These are phyloP conservation scores for Aspergillus costaricaensis DNA, from an alignment of 2,329 filamentous ascomycete genomes.

Conservation along the genomic window DNA sequence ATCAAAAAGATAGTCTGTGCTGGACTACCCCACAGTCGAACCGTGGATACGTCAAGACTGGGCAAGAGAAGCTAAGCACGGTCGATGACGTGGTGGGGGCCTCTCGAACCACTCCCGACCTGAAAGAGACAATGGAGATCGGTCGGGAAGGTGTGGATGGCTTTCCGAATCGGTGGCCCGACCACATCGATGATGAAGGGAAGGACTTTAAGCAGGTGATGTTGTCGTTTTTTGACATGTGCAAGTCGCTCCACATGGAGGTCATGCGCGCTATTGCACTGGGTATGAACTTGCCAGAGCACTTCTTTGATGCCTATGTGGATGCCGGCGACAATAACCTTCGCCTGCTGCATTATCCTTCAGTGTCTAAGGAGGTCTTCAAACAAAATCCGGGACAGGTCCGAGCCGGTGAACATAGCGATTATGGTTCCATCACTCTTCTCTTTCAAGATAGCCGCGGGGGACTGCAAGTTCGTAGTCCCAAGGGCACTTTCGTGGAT, in stretches of 20 bases:
- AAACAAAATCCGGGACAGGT: constrained; percentile 68
- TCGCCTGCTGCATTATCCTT: constrained; percentile 75
- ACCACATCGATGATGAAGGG: constrained; percentile 54
- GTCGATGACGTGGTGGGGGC: constrained; percentile 56
- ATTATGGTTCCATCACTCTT: constrained; percentile 58
- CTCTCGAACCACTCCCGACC: constrained; percentile 53
- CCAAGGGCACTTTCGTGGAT: constrained; percentile 76
- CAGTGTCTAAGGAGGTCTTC: constrained; percentile 67
- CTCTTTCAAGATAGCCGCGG: constrained; percentile 60
- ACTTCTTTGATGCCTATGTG: constrained; percentile 76
- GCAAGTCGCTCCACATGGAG: constrained; percentile 71
- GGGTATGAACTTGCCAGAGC: constrained; percentile 71
- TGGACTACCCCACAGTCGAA: constrained; percentile 75
- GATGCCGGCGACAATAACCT: constrained; percentile 70
- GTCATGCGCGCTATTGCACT: constrained; percentile 83
- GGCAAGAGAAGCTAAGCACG: constrained; percentile 70
- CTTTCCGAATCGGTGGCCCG: constrained; percentile 78
- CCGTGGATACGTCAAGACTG: constrained; percentile 70
- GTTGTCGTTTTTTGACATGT: constrained; percentile 72
- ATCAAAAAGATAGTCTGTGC: constrained; percentile 64
- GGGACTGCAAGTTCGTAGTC: constrained; percentile 65
- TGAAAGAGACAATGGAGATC: constrained; percentile 64
- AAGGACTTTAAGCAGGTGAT: constrained; percentile 70
- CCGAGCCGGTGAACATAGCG: constrained; percentile 75
- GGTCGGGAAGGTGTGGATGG: constrained; percentile 61